A percentile compares a stretch with the other conserved stretches of the same genome.
Conservation (phyloP, 139 green algal species). For the Tetratostichococcus sp. region DNA sequence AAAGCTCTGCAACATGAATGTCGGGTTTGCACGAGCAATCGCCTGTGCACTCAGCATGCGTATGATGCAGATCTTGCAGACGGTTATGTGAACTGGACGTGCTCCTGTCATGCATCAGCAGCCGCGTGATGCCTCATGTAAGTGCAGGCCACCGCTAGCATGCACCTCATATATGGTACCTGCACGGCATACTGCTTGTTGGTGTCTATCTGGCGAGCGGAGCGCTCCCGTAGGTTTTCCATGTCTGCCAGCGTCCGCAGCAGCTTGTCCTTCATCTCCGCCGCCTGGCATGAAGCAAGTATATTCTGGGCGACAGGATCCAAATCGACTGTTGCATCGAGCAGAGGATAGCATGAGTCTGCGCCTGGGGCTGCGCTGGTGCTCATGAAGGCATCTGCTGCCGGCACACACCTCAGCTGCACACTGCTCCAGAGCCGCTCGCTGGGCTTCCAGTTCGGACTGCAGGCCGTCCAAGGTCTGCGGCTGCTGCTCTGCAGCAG, state of each 20-base stretch:
- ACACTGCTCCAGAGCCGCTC: too few relatives aligned
- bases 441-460: background rate
- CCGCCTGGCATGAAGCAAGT: conserved; percentile 38
- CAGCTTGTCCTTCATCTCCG: conserved; percentile 67
- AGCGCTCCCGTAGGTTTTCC: conserved; percentile 86
- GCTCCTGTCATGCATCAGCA: too few relatives aligned
- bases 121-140: too few relatives aligned
- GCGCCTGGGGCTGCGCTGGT: too few relatives aligned
- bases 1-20: conserved; percentile 72
- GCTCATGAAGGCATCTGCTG: too few relatives aligned
- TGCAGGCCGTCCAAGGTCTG: background rate
- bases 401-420: background rate
- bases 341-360: too few relatives aligned
- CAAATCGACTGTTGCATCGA: too few relatives aligned
- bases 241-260: conserved; percentile 82
- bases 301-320: too few relatives aligned
- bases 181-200: conserved; percentile 82
- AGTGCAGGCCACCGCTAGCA: background rate
- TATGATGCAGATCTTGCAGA: too few relatives aligned
- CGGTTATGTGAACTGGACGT: too few relatives aligned
- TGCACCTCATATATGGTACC: too few relatives aligned
- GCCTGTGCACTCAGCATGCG: background rate
- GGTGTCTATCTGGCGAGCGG: conserved; percentile 56
- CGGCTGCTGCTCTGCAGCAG: background rate
- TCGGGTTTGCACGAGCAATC: too few relatives aligned